Evolutionary conservation across 495 filamentous ascomycete species (phyloP), one percentile per base, ranked within the genome.

Genomic region (Lophium mytilinum): DNA sequence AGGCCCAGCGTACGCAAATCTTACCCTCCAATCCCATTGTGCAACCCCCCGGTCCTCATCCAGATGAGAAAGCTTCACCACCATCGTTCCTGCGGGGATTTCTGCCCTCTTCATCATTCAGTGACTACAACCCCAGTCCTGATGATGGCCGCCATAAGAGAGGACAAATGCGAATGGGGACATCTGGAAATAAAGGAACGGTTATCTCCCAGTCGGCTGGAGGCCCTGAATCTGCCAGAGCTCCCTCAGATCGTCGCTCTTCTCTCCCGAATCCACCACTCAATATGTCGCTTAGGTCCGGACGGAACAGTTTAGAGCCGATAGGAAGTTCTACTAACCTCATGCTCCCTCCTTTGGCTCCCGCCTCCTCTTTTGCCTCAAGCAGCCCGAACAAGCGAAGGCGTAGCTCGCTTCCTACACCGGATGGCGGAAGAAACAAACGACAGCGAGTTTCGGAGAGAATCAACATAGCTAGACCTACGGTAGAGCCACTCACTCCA

Each of bases 321-420:
- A 5, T 8, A 12, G 14, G 17, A 9, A 18, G 21, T 24, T 19
- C 17, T 9, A 8, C 12, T 1, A 24, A 24, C 14, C 9, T 24
- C 15, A 48, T 48, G 45, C 45, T 8, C 9, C 45, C 45, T 10
- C 45, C 45, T 48, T 24, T 24, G 33, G 33, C 15, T 8, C 45
- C 45, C 8, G 45, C 45, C 6, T 48, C 45, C 9, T 48, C 17
- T 12, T 48, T 48, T 24, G 45, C 24, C 24, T 30, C 8, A 11
- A 33, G 12, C 8, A 48, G 48, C 15, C 41, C 61, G 51, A 47
- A 43, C 18, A 21, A 33, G 34, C 53, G 40, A 33, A 43, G 54
- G n/a, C 45, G 54, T 56, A 33, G 45, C 54, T 24, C 45, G 17
- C 15, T 48, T 8, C 21, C 45, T 7, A 24, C 21, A 48, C 17